Conservation (phyloP, 2,329 filamentous ascomycete genomes). For the Hymenoscyphus salicellus region DNA sequence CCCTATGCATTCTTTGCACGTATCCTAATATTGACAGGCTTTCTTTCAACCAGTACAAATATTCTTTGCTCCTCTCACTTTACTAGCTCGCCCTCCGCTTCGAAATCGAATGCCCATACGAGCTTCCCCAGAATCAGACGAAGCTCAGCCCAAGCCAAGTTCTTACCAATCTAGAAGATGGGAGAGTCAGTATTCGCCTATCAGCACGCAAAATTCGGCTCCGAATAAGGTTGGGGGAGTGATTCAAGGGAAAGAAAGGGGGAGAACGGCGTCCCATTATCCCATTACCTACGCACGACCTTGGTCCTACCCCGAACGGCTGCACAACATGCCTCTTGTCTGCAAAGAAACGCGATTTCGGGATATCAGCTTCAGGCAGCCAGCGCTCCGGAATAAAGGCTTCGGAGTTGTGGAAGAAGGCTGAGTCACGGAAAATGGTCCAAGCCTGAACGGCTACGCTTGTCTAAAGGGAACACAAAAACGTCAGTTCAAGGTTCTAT, state of each 20-base stretch:
- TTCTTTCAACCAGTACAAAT: not conserved
- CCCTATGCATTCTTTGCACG: not conserved
- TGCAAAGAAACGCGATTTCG: not conserved
- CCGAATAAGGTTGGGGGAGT: too few relatives aligned
- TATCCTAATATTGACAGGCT: not conserved
- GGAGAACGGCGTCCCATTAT: too few relatives aligned
- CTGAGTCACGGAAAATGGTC: not conserved
- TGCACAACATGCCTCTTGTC: not conserved
- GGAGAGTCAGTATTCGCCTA: too few relatives aligned
- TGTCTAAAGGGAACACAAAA: not conserved
- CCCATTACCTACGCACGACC: not conserved
- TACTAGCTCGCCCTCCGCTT: not conserved
- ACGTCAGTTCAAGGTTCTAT: not conserved
- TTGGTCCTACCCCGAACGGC: constrained; percentile 1
- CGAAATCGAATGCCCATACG: not conserved
- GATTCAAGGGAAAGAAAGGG: too few relatives aligned
- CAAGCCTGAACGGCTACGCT: constrained; percentile 2
- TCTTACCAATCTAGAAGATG: not conserved
- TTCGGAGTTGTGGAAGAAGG: not conserved
- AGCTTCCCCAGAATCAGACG: not conserved
- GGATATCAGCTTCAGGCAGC: not conserved
- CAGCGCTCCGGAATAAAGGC: constrained; percentile 5
- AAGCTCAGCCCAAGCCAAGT: not conserved
- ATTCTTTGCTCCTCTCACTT: not conserved
- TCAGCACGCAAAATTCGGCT: too few relatives aligned